Evolutionary conservation across 345 rosid species (phyloP).

Genomic region (Arabis alpina): DNA sequence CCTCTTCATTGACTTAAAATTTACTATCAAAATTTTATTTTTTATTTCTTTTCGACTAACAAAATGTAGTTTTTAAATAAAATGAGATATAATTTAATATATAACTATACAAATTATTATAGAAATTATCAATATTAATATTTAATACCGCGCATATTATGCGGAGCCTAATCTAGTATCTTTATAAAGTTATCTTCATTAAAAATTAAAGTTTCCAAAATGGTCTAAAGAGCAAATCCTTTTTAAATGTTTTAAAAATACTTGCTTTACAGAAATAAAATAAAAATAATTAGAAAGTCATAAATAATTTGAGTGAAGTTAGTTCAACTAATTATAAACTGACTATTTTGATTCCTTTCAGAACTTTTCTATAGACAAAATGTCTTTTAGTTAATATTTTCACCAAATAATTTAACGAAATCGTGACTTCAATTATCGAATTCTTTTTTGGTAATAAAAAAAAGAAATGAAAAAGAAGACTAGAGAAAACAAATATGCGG

Average conservation of each 20-base stretch:
- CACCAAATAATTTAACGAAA: background rate
- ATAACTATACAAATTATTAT: no score
- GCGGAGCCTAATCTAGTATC: no score
- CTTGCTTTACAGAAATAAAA: background rate
- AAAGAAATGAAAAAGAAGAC: background rate
- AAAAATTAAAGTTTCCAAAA: background rate
- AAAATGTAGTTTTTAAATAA: no score
- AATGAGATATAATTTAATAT: no score
- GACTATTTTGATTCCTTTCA: slow-evolving; percentile 8
- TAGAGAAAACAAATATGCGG: background rate
- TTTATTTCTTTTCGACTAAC: no score
- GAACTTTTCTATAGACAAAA: background rate
- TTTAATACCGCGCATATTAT: no score
- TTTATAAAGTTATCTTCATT: no score
- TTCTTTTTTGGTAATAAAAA: background rate
- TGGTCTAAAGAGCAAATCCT: no score
- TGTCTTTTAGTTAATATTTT: background rate
- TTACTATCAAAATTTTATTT: no score
- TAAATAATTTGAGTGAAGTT: slow-evolving; percentile 13
- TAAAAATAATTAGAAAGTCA: background rate
- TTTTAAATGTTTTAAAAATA: background rate
- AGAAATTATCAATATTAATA: no score
- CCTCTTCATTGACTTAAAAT: no score
- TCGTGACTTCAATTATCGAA: slow-evolving; percentile 1
- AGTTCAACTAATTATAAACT: slow-evolving; percentile 6